phyloP scores from a whole-genome alignment of 2,329 filamentous ascomycete genomes.

The Monilinia fructigena region DNA sequence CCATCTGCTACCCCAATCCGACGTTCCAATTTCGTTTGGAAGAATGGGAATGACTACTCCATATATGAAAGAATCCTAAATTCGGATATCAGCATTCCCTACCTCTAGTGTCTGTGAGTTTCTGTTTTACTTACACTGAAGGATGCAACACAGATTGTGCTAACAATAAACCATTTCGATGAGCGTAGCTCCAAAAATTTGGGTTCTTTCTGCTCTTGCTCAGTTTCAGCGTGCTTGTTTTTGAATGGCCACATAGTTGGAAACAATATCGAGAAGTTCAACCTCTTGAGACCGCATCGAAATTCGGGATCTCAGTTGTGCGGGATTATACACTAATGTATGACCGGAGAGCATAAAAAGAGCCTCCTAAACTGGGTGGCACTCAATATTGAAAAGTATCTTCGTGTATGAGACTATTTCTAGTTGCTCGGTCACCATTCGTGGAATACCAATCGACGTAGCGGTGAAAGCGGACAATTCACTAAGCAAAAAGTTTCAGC shows the following conservation, averaged over 20 bases:
- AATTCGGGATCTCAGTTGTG: background rate
- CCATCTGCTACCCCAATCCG: constrained; percentile 51
- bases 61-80: constrained; percentile 57
- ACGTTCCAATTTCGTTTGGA: constrained; percentile 60
- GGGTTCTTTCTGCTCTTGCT: background rate
- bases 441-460: background rate
- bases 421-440: background rate
- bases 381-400: background rate
- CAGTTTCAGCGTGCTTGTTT: background rate
- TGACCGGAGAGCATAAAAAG: background rate
- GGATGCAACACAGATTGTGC: constrained; percentile 23
- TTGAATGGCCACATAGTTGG: constrained; percentile 2
- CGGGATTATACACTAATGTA: background rate
- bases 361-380: background rate
- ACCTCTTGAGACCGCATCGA: background rate
- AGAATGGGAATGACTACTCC: constrained; percentile 62
- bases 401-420: background rate
- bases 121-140: constrained; percentile 17
- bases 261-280: background rate
- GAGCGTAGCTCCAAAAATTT: constrained; percentile 28
- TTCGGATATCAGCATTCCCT: background rate
- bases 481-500: background rate
- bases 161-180: constrained; percentile 24
- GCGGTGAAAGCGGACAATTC: background rate
- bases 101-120: background rate